A percentile compares a stretch with the other conserved stretches of the same genome.
phyloP scores from a whole-genome alignment of 129 eudicot genomes.

The Kitagawia praeruptora region DNA sequence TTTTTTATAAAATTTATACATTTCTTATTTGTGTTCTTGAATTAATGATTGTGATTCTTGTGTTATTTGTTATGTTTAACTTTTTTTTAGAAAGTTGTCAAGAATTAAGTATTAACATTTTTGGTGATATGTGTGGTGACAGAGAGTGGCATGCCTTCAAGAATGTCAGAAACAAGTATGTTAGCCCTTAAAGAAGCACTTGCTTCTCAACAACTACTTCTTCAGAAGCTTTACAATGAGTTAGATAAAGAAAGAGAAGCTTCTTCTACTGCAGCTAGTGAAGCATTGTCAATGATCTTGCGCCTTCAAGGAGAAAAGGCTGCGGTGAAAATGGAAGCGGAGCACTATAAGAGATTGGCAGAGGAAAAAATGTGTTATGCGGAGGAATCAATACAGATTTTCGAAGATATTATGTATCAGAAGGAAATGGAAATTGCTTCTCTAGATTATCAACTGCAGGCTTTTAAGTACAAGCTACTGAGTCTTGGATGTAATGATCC shows the following conservation, averaged over 20 bases:
- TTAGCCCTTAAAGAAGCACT: slow-evolving; percentile 53
- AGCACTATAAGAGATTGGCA: slow-evolving; percentile 77
- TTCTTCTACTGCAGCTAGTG: slow-evolving; percentile 72
- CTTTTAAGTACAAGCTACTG: slow-evolving; percentile 52
- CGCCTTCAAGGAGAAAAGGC: slow-evolving; percentile 93
- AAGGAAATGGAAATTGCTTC: slow-evolving; percentile 84
- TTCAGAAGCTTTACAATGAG: slow-evolving; percentile 74
- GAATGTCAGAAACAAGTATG: slow-evolving; percentile 23
- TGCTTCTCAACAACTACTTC: slow-evolving; percentile 60
- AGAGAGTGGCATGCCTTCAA: slow-evolving; percentile 17
- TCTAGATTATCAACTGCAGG: slow-evolving; percentile 73
- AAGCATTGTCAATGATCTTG: slow-evolving; percentile 73
- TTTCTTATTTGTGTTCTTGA: background rate
- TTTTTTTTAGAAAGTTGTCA: background rate
- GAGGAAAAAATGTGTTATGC: slow-evolving; percentile 85
- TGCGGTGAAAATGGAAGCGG: slow-evolving; percentile 80
- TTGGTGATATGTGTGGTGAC: slow-evolving; percentile 16
- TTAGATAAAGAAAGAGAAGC: slow-evolving; percentile 89
- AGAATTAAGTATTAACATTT: background rate
- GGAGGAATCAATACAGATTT: slow-evolving; percentile 63
- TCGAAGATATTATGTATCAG: slow-evolving; percentile 62
- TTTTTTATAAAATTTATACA: background rate
- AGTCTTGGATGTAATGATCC: slow-evolving; percentile 64
- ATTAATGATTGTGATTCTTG: background rate
- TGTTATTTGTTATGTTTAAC: background rate